These are phyloP conservation scores for Sporothrix variecibatus DNA, from an alignment of 2,329 filamentous ascomycete genomes.

Conservation along the genomic window DNA sequence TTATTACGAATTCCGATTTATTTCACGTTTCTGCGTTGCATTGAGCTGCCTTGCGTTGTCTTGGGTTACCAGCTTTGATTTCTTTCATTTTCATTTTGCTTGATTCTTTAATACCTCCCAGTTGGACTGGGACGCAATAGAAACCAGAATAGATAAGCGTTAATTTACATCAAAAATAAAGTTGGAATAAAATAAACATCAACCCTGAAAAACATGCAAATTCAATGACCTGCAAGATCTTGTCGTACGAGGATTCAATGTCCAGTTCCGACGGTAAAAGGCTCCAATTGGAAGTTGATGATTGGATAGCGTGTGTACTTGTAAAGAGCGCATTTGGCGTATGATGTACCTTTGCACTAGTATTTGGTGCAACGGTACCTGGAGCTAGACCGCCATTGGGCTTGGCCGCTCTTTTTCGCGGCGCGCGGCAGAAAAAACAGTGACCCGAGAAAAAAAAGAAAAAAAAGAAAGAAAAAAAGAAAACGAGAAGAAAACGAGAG, in stretches of 20 bases:
- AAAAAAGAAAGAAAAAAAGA: neutral
- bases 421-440: neutral
- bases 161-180: neutral
- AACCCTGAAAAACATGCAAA: neutral
- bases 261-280: neutral
- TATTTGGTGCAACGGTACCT: neutral
- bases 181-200: neutral
- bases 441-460: neutral
- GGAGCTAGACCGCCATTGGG: neutral
- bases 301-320: neutral
- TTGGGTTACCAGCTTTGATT: no score
- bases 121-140: no score
- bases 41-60: no score
- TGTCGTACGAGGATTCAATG: neutral
- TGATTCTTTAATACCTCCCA: no score
- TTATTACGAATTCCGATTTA: neutral
- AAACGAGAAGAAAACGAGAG: neutral
- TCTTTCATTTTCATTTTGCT: no score
- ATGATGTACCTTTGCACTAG: neutral
- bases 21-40: neutral
- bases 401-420: neutral
- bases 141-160: no score
- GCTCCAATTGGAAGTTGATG: neutral
- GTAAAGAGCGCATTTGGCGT: neutral
- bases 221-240: neutral